These are phyloP conservation scores for Naganishia antarctica DNA, from an alignment of 768 basidiomycete genomes.

Conservation along the genomic window DNA sequence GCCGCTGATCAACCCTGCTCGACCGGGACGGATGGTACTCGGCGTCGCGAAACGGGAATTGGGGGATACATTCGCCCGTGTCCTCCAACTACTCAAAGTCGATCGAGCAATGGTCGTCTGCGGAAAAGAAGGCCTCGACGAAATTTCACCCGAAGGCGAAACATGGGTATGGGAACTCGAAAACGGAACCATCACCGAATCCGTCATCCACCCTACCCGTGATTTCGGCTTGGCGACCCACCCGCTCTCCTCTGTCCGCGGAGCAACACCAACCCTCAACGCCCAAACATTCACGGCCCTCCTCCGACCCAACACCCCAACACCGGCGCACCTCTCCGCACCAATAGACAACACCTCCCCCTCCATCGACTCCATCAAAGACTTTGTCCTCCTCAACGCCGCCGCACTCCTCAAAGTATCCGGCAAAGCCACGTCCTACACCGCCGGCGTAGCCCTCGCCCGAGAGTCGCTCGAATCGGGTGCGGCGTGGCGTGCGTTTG, in stretches of 20 bases:
- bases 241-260: constrained; percentile 64
- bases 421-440: constrained; percentile 65
- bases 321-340: constrained; percentile 38
- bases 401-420: constrained; percentile 81
- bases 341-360: constrained; percentile 41
- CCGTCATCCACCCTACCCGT: constrained; percentile 59
- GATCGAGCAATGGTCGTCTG: constrained; percentile 85
- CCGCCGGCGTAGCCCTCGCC: constrained; percentile 67
- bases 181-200: constrained; percentile 60
- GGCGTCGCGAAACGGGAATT: constrained; percentile 80
- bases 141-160: constrained; percentile 89
- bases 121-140: constrained; percentile 83
- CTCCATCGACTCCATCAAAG: constrained; percentile 60
- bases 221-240: constrained; percentile 73
- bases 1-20: constrained; percentile 85
- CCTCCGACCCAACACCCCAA: constrained; percentile 55
- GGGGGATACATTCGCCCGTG: constrained; percentile 73
- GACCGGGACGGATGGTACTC: constrained; percentile 80
- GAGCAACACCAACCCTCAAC: constrained; percentile 74
- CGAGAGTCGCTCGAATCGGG: constrained; percentile 52
- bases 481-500: constrained; percentile 50
- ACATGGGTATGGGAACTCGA: constrained; percentile 67
- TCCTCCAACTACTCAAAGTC: constrained; percentile 68
- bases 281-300: constrained; percentile 66
- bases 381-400: constrained; percentile 87